A percentile compares a stretch with the other conserved stretches of the same genome.
Conservation (phyloP, 106 monocot species). For the Ottelia alismoides region DNA sequence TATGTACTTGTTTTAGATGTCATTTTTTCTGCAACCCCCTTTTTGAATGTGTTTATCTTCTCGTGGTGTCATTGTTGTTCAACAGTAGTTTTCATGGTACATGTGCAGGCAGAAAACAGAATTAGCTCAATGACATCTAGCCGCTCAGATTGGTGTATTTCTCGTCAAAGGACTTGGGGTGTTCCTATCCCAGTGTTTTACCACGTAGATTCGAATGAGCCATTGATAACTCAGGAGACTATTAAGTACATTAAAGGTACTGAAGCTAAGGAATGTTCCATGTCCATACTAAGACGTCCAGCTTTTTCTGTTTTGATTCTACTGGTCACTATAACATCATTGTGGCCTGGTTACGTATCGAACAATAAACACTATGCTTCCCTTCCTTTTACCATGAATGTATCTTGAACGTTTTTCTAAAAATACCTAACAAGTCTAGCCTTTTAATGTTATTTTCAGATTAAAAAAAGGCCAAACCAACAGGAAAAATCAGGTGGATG, state of each 20-base stretch:
- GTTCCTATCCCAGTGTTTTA: slow-evolving; percentile 98
- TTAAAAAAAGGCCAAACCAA: too few relatives aligned
- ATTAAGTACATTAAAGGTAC: slow-evolving; percentile 78
- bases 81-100: not conserved
- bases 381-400: too few relatives aligned
- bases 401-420: too few relatives aligned
- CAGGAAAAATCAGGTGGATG: too few relatives aligned
- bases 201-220: slow-evolving; percentile 72
- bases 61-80: not conserved
- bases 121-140: slow-evolving; percentile 84
- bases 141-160: slow-evolving; percentile 99
- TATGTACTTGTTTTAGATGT: not conserved
- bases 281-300: too few relatives aligned
- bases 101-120: slow-evolving; percentile 71
- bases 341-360: too few relatives aligned
- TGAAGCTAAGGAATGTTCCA: not conserved
- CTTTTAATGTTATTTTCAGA: too few relatives aligned
- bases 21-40: not conserved
- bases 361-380: too few relatives aligned
- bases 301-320: too few relatives aligned
- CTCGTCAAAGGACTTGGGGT: slow-evolving; percentile 97
- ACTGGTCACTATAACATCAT: too few relatives aligned
- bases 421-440: too few relatives aligned
- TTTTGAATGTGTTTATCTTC: not conserved
- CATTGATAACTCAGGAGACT: slow-evolving; percentile 79